Evolutionary conservation across 768 basidiomycete genomes (phyloP), one percentile per base, ranked within the genome.

Genomic region (Tylopilus vinaceipallidus): DNA sequence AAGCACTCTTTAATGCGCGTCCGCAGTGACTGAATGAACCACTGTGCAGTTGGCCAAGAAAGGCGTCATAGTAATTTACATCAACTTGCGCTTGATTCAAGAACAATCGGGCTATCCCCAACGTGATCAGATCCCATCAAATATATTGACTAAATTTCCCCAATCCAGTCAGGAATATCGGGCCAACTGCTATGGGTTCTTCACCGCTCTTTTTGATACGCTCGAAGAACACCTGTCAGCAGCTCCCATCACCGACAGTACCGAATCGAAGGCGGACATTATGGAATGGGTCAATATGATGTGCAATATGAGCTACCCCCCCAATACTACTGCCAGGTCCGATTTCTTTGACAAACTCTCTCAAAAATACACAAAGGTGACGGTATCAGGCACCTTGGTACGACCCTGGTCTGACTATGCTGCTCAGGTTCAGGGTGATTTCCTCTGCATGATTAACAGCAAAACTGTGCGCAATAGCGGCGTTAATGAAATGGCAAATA

Each of bases 1-100:
- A 13, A 19, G 1, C 13, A 7, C 0, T 8, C 5, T 23, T 22
- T 24, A 7, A 26, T 17, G 16, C 3, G 0, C 16, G 3, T 20
- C 30, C 8, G 22, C 0, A 11, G 19, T 41, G 10, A 20, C 42
- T 50, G 6, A 43, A 26, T 40, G 1, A 16, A 13, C 0, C n/a
- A n/a, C n/a, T n/a, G n/a, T 14, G 3, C 29, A 59, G 55, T 39
- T 59, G 20, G 24, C 40, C 34, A 49, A 50, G 24, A 61, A 50
- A 8, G n/a, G 23, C 5, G 53, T 57, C 30, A 10, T 57, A 1
- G 62, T 63, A 0, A 30, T 61, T 2, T 60, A 61, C 34, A 56
- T 61, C 45, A 57, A 54, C 46, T 10, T 61, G 11, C 50, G 50
- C 6, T 27, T 1, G 1, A 14, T 19, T 7, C n/a, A 9, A 0